Conservation (phyloP, 176 grass and related monocot species). For the Cocos nucifera region DNA sequence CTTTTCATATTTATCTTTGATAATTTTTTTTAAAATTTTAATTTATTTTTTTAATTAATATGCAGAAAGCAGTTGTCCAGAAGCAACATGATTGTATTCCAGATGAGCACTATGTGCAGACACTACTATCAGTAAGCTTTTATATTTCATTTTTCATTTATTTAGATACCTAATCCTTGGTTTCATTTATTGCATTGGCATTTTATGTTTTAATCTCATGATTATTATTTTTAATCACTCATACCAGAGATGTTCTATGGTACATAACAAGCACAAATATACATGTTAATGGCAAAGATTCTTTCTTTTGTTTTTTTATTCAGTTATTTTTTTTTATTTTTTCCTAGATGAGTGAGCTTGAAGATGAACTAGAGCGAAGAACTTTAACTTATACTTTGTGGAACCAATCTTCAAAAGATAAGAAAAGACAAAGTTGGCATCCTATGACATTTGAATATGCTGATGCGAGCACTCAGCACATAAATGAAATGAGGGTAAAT, state of each 20-base stretch:
- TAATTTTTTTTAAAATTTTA: neutral
- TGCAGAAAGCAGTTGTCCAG: constrained; percentile 42
- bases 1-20: constrained; percentile 10
- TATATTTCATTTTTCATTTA: neutral
- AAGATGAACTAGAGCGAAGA: constrained; percentile 90
- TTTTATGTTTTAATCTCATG: no score
- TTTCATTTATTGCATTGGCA: neutral
- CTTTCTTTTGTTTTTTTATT: neutral
- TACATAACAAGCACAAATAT: no score
- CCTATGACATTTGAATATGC: constrained; percentile 71
- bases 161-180: no score
- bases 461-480: constrained; percentile 44
- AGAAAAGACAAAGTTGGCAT: constrained; percentile 72
- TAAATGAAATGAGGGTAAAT: constrained; percentile 78
- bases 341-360: constrained; percentile 61
- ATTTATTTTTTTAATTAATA: neutral
- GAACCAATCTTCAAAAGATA: constrained; percentile 66
- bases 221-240: no score
- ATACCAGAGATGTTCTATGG: no score
- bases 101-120: constrained; percentile 91
- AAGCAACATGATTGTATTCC: constrained; percentile 81
- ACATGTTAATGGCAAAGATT: neutral
- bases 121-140: constrained; percentile 82
- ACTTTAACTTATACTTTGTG: constrained; percentile 92
- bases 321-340: neutral